Evolutionary conservation across 2,329 filamentous ascomycete genomes (phyloP).

Genomic region (Chrysoporthe austroafricana): DNA sequence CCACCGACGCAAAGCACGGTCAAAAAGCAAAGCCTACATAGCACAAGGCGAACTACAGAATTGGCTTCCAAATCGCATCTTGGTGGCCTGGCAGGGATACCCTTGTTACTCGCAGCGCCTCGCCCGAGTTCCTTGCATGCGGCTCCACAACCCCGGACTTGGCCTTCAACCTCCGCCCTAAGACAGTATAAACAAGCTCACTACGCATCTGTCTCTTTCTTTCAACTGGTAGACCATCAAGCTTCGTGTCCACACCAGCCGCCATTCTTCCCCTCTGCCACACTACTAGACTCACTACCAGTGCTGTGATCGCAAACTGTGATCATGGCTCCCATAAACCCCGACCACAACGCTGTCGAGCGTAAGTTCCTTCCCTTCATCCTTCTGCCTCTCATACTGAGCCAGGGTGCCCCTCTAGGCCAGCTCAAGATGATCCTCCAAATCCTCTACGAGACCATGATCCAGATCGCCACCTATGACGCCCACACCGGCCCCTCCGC

Average conservation of each 20-base stretch:
- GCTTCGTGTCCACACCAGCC: too few species aligned
- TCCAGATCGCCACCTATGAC: constrained; percentile 66
- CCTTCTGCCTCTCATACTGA: neutral
- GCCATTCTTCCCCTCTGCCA: neutral
- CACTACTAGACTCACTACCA: neutral
- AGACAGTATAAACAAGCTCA: neutral
- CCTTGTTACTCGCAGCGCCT: neutral
- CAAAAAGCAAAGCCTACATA: neutral
- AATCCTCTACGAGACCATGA: constrained; percentile 66
- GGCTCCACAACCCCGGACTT: neutral
- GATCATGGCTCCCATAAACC: constrained; percentile 35
- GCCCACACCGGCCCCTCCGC: constrained; percentile 43
- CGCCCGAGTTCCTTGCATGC: neutral
- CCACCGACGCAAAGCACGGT: too few species aligned
- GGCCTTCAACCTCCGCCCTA: neutral
- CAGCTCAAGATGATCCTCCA: constrained; percentile 66
- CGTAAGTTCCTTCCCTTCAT: constrained; percentile 25
- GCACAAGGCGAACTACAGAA: neutral
- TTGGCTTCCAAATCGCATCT: neutral
- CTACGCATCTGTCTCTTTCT: neutral
- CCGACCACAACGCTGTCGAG: constrained; percentile 34
- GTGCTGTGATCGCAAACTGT: neutral
- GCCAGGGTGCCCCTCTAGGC: constrained; percentile 42
- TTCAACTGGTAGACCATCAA: neutral
- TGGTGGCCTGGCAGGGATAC: neutral